Evolutionary conservation across 1,139 yeast species (phyloP).

Genomic region (Sugiyamaella castrensis): DNA sequence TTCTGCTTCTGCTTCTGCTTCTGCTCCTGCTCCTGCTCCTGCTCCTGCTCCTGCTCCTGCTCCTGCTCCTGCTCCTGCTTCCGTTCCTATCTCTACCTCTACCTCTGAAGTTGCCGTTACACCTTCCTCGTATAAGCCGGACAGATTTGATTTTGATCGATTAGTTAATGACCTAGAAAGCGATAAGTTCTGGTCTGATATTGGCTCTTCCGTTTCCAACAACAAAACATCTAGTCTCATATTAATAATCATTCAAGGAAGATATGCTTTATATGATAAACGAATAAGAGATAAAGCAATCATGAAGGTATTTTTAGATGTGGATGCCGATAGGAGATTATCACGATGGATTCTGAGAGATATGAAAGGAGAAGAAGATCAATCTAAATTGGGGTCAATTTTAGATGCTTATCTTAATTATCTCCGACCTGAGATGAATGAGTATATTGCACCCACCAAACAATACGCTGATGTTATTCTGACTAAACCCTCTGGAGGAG

Average conservation of each 20-base stretch:
- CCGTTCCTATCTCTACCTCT: too few species aligned
- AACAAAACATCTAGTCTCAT: background rate
- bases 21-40: too few species aligned
- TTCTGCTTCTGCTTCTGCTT: too few species aligned
- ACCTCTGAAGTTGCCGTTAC: too few species aligned
- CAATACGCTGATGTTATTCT: constrained; percentile 77
- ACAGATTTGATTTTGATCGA: constrained; percentile 41
- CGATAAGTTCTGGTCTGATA: constrained; percentile 1
- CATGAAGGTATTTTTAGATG: constrained; percentile 73
- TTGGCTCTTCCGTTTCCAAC: background rate
- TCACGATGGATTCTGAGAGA: constrained; percentile 60
- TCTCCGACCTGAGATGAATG: constrained; percentile 74
- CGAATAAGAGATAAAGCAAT: constrained; percentile 57
- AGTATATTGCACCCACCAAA: constrained; percentile 72
- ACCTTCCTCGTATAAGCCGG: constrained; percentile 25
- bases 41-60: too few species aligned
- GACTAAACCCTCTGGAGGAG: constrained; percentile 46
- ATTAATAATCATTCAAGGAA: constrained; percentile 42
- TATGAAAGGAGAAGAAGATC: constrained; percentile 24
- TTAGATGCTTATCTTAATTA: constrained; percentile 59
- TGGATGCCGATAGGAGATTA: constrained; percentile 81
- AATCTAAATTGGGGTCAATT: constrained; percentile 46
- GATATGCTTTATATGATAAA: constrained; percentile 71
- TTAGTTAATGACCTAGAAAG: constrained; percentile 1
- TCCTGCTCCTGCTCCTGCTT: too few species aligned